Evolutionary conservation across 2,329 filamentous ascomycete genomes (phyloP).

Genomic region (Hymenoscyphus repandus): DNA sequence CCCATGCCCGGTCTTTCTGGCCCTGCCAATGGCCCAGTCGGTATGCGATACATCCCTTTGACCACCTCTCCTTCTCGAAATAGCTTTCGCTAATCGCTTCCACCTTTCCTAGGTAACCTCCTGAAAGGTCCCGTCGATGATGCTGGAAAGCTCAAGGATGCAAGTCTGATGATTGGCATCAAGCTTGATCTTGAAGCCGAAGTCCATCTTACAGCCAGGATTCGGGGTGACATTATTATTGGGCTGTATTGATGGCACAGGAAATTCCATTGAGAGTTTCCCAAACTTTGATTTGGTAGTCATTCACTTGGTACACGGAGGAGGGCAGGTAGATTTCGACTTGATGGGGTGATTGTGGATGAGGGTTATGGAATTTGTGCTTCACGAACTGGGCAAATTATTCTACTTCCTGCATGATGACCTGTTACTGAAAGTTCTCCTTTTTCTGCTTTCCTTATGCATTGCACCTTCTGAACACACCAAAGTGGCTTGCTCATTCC

Average conservation of each 20-base stretch:
- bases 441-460: too few species aligned
- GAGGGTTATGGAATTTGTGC: too few species aligned
- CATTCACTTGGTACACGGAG: too few species aligned
- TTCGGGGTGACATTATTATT: neutral
- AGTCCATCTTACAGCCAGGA: slow-evolving; percentile 51
- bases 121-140: neutral
- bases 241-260: neutral
- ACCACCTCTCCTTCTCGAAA: neutral
- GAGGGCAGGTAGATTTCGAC: too few species aligned
- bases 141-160: slow-evolving; percentile 48
- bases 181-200: slow-evolving; percentile 60
- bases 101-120: neutral
- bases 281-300: too few species aligned
- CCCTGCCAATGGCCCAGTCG: neutral
- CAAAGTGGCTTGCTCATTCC: too few species aligned
- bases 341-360: too few species aligned
- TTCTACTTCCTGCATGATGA: too few species aligned
- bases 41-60: neutral
- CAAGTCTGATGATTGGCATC: slow-evolving; percentile 55
- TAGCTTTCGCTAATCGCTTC: neutral
- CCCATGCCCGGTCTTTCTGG: neutral
- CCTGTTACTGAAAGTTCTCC: too few species aligned
- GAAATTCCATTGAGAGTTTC: too few species aligned
- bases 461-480: too few species aligned
- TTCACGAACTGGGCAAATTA: too few species aligned